Conservation (phyloP, 1,284 basidiomycete species). For the Ceratobasidium sp. region DNA sequence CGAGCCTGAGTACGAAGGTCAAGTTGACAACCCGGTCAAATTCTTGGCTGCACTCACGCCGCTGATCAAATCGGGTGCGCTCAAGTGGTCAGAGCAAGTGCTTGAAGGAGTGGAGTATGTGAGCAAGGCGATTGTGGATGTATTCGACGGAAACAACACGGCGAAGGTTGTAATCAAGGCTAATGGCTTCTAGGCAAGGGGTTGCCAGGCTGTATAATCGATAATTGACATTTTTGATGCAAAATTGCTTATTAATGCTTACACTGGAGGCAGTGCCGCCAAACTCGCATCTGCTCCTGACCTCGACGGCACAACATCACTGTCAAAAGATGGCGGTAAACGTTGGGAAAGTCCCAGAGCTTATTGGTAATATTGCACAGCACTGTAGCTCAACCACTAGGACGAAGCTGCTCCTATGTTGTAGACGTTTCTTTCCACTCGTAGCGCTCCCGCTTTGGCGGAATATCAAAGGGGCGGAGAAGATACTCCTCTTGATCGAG, state of each 20-base stretch:
- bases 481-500: not conserved
- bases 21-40: conserved; percentile 25
- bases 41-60: conserved; percentile 41
- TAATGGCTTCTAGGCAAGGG: not conserved
- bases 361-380: not conserved
- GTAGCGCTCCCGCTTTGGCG: not conserved
- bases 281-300: not conserved
- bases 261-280: not conserved
- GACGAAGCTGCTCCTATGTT: not conserved
- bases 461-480: not conserved
- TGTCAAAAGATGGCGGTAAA: not conserved
- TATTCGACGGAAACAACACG: conserved; percentile 14
- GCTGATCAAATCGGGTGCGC: conserved; percentile 46
- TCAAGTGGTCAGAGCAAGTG: conserved; percentile 43
- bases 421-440: not conserved
- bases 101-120: conserved; percentile 43
- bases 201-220: not conserved
- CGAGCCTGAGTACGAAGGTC: conserved; percentile 44
- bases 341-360: not conserved
- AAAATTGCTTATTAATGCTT: not conserved
- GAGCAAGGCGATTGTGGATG: conserved; percentile 9
- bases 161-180: conserved; percentile 40
- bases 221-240: not conserved
- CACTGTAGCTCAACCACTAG: not conserved
- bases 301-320: not conserved